phyloP scores from a whole-genome alignment of 225 moss, liverwort and hornwort genomes.

The Pseudisothecium myosuroides region DNA sequence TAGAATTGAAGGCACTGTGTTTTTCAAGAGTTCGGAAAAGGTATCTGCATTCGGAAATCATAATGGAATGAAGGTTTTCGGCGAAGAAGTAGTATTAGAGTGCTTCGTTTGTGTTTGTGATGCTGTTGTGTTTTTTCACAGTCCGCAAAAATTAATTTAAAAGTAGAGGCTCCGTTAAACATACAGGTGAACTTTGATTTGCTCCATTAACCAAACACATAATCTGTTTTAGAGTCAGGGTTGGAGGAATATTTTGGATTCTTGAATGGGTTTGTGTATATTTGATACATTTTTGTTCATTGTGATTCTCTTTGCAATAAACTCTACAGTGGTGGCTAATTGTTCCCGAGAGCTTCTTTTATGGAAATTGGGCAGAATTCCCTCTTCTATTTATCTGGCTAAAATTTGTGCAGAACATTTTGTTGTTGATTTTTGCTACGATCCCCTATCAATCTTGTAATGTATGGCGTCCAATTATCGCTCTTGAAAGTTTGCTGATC shows the following conservation, averaged over 20 bases:
- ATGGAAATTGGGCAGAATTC: background rate
- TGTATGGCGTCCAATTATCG: no score
- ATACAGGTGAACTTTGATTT: background rate
- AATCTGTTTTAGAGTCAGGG: background rate
- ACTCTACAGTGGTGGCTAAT: background rate
- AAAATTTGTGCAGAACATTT: no score
- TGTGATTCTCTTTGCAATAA: no score
- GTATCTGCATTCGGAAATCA: background rate
- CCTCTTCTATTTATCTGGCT: background rate
- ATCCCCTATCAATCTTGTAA: background rate
- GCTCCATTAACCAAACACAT: background rate
- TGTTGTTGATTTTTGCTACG: background rate
- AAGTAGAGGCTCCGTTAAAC: background rate
- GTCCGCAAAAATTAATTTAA: background rate
- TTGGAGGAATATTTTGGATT: background rate
- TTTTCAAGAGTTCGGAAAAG: background rate
- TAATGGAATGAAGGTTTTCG: background rate
- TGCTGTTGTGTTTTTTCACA: background rate
- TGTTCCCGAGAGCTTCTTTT: background rate
- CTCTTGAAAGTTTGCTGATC: background rate
- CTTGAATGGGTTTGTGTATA: no score
- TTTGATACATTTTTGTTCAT: background rate
- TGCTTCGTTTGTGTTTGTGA: background rate
- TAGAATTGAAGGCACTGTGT: background rate
- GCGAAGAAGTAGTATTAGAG: background rate